A percentile compares a stretch with the other conserved stretches of the same genome.
Conservation (phyloP, 768 basidiomycete genomes). For the Cystobasidium tubakii region DNA sequence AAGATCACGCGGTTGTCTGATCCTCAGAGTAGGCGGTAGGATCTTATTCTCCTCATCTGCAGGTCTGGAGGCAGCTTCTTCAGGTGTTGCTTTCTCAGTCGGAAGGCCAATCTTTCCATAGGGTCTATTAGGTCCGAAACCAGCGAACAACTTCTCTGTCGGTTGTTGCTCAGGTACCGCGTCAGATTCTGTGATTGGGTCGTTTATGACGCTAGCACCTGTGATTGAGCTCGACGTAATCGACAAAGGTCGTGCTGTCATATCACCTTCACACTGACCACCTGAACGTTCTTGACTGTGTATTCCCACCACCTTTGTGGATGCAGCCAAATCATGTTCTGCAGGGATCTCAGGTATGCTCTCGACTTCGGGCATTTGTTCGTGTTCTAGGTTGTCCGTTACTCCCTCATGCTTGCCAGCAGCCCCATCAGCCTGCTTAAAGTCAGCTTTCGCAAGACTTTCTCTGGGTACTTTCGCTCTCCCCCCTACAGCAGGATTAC, state of each 20-base stretch:
- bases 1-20: neutral
- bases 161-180: neutral
- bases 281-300: neutral
- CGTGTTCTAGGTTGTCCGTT: neutral
- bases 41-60: conserved; percentile 10
- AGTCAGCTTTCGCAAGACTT: neutral
- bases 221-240: neutral
- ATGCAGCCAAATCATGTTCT: neutral
- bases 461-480: conserved; percentile 1
- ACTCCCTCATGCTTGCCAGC: neutral
- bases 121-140: conserved; percentile 24
- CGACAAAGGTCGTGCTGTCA: neutral
- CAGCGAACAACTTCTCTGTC: conserved; percentile 24
- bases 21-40: neutral
- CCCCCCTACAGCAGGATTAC: neutral
- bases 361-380: neutral
- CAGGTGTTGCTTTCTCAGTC: neutral
- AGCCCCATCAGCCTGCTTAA: neutral
- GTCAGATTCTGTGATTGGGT: neutral
- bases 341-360: neutral
- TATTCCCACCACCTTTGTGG: neutral
- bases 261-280: neutral
- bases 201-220: neutral
- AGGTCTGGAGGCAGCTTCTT: neutral
- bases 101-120: conserved; percentile 23